Conservation (phyloP, 169 alveolate species). For the Cryptosporidium felis region DNA sequence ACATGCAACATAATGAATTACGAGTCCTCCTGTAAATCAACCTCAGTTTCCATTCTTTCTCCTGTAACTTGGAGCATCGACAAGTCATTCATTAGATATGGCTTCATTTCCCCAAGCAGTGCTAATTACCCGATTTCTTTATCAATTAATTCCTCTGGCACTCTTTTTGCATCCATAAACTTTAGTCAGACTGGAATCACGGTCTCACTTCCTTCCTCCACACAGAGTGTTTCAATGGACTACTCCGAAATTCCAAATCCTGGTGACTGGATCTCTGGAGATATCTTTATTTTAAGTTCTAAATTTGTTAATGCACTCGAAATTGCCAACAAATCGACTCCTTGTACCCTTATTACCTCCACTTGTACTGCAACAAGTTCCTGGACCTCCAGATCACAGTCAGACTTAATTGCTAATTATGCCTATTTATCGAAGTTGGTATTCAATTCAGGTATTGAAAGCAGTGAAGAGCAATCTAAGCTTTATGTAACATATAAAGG, state of each 20-base stretch:
- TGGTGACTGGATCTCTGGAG: constrained; percentile 66
- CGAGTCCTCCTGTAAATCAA: constrained; percentile 23
- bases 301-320: background rate
- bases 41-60: constrained; percentile 1
- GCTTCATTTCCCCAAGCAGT: constrained; percentile 30
- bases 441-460: constrained; percentile 8
- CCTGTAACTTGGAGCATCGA: constrained; percentile 4
- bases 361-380: constrained; percentile 6
- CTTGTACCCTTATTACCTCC: constrained; percentile 6
- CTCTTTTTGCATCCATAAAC: constrained; percentile 1
- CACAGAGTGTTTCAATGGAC: background rate
- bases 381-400: background rate
- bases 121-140: constrained; percentile 19
- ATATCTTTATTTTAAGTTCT: constrained; percentile 40
- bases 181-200: constrained; percentile 43
- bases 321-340: background rate
- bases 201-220: background rate
- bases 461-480: background rate
- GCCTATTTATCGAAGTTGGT: constrained; percentile 15
- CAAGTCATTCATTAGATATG: constrained; percentile 43
- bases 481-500: constrained; percentile 39
- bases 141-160: constrained; percentile 2
- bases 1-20: background rate
- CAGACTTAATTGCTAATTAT: constrained; percentile 8
- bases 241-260: background rate